Evolutionary conservation across 2,329 filamentous ascomycete genomes (phyloP).

Genomic region (Fusarium continuum): DNA sequence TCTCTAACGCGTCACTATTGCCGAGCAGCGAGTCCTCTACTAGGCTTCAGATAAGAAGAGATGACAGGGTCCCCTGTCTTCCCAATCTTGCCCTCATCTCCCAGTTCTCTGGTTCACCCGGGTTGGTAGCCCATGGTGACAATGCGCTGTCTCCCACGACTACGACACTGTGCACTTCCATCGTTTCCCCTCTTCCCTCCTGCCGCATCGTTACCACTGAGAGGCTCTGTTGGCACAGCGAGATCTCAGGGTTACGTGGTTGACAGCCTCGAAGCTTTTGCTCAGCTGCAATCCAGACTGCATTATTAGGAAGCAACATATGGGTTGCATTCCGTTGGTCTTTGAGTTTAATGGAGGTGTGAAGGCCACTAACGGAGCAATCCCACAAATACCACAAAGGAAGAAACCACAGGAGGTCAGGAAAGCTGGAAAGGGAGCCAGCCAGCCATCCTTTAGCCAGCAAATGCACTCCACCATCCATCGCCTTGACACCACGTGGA

Average conservation of each 20-base stretch:
- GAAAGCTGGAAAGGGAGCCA: too few species aligned
- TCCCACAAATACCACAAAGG: constrained; percentile 9
- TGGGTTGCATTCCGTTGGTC: constrained; percentile 13
- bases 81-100: constrained; percentile 19
- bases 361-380: background rate
- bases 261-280: background rate
- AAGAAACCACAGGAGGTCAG: background rate
- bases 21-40: background rate
- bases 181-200: background rate
- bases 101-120: constrained; percentile 2
- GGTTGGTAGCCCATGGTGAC: background rate
- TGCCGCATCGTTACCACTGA: background rate
- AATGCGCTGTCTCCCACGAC: background rate
- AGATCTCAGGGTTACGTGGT: background rate
- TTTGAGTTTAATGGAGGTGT: background rate
- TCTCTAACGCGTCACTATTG: background rate
- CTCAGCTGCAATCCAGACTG: background rate
- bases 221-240: background rate
- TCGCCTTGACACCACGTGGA: constrained; percentile 44
- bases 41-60: constrained; percentile 16
- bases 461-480: constrained; percentile 37
- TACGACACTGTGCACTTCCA: background rate
- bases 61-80: constrained; percentile 1
- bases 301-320: background rate
- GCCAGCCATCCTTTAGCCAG: too few species aligned